phyloP scores from a whole-genome alignment of 2,329 filamentous ascomycete species.

The Fusarium udum region DNA sequence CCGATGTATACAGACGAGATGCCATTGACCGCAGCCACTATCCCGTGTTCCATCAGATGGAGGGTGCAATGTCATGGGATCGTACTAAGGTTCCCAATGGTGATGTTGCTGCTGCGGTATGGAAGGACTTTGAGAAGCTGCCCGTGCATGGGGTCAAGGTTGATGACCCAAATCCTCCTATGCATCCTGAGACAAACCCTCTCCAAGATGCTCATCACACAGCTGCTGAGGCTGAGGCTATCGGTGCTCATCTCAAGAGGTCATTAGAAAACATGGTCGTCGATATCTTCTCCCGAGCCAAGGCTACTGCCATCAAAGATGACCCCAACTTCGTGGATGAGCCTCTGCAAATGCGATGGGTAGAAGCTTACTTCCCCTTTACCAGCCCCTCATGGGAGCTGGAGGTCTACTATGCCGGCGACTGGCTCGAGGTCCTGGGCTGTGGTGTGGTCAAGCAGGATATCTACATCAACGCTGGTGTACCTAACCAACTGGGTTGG shows the following conservation, averaged over 20 bases:
- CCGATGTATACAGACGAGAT: conserved; percentile 95
- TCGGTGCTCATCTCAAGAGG: conserved; percentile 86
- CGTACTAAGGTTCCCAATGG: conserved; percentile 66
- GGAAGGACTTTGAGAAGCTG: conserved; percentile 74
- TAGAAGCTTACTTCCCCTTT: conserved; percentile 97
- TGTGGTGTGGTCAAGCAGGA: conserved; percentile 89
- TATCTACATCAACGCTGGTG: conserved; percentile 79
- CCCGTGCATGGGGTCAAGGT: conserved; percentile 80
- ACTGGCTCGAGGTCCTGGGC: conserved; percentile 97
- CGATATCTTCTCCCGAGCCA: conserved; percentile 84
- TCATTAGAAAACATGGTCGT: conserved; percentile 90
- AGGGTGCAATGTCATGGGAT: conserved; percentile 91
- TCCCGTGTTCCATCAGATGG: conserved; percentile 98
- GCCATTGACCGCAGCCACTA: conserved; percentile 96
- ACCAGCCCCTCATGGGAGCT: conserved; percentile 96
- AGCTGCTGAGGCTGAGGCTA: conserved; percentile 80
- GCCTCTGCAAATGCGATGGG: conserved; percentile 88
- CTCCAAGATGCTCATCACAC: conserved; percentile 78
- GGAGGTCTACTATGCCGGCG: conserved; percentile 91
- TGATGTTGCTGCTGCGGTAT: conserved; percentile 72
- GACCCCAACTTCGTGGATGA: conserved; percentile 66
- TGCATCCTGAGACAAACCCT: conserved; percentile 82
- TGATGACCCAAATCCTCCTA: conserved; percentile 83
- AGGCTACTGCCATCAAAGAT: conserved; percentile 67
- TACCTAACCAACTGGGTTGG: conserved; percentile 84